phyloP scores from a whole-genome alignment of 768 basidiomycete genomes.

The Termitomyces sp. region DNA sequence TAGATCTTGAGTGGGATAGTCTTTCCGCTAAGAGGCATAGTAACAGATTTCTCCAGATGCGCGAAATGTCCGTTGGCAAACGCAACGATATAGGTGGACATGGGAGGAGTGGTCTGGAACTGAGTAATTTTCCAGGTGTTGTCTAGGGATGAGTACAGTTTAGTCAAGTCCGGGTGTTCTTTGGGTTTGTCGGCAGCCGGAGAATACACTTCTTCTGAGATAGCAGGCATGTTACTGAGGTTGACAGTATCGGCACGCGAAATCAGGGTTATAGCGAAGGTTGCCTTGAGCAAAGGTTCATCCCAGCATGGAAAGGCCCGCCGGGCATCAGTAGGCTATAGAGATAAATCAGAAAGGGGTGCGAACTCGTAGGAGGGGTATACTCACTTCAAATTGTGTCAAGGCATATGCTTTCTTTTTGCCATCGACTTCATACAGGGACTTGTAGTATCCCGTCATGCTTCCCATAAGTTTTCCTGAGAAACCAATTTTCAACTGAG shows the following conservation, averaged over 20 bases:
- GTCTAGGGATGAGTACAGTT: conserved; percentile 37
- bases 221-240: conserved; percentile 82
- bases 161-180: conserved; percentile 27
- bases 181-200: conserved; percentile 21
- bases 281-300: conserved; percentile 87
- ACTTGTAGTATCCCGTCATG: conserved; percentile 85
- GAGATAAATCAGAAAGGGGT: conserved; percentile 1
- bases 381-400: conserved; percentile 80
- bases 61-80: conserved; percentile 80
- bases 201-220: conserved; percentile 49
- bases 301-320: conserved; percentile 89
- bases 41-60: conserved; percentile 69
- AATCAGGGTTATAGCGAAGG: conserved; percentile 70
- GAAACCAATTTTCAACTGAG: conserved; percentile 66
- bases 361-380: background rate
- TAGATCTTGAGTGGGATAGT: conserved; percentile 82
- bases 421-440: conserved; percentile 57
- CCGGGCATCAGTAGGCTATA: conserved; percentile 79
- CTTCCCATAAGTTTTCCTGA: conserved; percentile 57
- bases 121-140: conserved; percentile 74
- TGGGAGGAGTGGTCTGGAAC: conserved; percentile 77
- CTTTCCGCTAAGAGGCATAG: conserved; percentile 75
- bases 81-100: conserved; percentile 89
- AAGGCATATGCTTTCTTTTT: conserved; percentile 66
- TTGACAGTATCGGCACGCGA: conserved; percentile 72